These are phyloP conservation scores for Aristolochia fimbriata DNA, from an alignment of 164 flowering plant genomes.

Conservation along the genomic window DNA sequence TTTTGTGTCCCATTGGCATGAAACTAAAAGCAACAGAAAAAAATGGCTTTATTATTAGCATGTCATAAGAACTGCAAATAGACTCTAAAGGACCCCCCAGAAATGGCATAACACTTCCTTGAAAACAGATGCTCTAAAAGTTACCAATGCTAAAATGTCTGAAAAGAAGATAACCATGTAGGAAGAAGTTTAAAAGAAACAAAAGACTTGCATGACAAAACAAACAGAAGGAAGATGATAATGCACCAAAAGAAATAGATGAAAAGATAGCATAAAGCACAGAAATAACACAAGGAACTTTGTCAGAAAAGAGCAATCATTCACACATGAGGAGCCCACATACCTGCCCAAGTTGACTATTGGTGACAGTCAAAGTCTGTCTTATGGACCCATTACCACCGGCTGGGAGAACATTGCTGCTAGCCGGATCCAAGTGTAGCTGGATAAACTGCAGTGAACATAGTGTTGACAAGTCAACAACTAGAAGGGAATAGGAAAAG, in stretches of 20 bases:
- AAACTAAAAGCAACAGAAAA: too few relatives aligned
- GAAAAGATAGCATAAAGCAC: not conserved
- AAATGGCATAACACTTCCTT: too few relatives aligned
- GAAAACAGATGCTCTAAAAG: too few relatives aligned
- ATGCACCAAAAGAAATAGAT: not conserved
- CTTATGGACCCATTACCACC: slow-evolving; percentile 60
- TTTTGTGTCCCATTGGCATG: too few relatives aligned
- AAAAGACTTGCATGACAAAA: not conserved
- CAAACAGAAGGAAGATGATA: not conserved
- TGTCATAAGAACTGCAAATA: too few relatives aligned
- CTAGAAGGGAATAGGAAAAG: not conserved
- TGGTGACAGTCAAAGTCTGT: slow-evolving; percentile 62
- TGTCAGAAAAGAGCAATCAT: not conserved
- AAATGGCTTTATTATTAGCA: too few relatives aligned
- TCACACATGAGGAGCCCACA: not conserved
- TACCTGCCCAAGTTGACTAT: slow-evolving; percentile 97
- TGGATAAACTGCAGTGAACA: slow-evolving; percentile 71
- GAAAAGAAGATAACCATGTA: not conserved
- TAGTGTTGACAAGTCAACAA: not conserved
- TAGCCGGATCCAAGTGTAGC: slow-evolving; percentile 85
- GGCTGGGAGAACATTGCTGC: slow-evolving; percentile 66
- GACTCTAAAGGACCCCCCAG: too few relatives aligned
- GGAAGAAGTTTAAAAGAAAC: not conserved
- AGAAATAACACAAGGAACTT: not conserved
- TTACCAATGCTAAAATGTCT: too few relatives aligned